A percentile compares a stretch with the other conserved stretches of the same genome.
Conservation (phyloP, 2,329 filamentous ascomycete species). For the Endocalyx cinctus region DNA sequence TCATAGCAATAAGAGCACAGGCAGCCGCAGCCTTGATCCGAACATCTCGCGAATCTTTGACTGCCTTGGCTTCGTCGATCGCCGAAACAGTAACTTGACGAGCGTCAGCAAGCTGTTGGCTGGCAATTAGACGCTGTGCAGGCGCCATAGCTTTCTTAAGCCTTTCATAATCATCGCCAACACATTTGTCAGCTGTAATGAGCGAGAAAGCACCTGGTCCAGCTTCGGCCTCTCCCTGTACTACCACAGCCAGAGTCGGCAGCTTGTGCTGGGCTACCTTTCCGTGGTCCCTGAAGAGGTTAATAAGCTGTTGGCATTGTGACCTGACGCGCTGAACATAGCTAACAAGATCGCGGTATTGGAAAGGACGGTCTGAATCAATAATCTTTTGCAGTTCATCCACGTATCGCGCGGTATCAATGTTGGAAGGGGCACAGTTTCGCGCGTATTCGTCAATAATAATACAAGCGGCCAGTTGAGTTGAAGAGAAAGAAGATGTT, state of each 20-base stretch:
- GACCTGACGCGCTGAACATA: conserved; percentile 85
- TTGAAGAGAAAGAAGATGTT: conserved; percentile 72
- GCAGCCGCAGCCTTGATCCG: conserved; percentile 84
- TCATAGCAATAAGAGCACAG: conserved; percentile 83
- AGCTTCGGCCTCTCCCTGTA: conserved; percentile 88
- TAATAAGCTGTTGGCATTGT: conserved; percentile 84
- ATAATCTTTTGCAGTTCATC: conserved; percentile 68
- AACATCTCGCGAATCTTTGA: conserved; percentile 79
- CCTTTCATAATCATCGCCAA: conserved; percentile 79
- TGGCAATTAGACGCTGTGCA: conserved; percentile 79
- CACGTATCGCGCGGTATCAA: conserved; percentile 56
- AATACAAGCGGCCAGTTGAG: conserved; percentile 77
- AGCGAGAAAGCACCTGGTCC: conserved; percentile 91
- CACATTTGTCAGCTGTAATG: conserved; percentile 79
- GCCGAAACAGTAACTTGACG: conserved; percentile 64
- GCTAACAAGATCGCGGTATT: conserved; percentile 86
- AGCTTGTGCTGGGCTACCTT: conserved; percentile 72
- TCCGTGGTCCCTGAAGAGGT: conserved; percentile 86
- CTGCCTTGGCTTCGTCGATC: conserved; percentile 72
- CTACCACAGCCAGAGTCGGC: conserved; percentile 79
- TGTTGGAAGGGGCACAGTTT: conserved; percentile 40
- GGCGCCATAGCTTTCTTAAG: conserved; percentile 86
- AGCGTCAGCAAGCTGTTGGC: conserved; percentile 73
- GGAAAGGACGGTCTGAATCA: conserved; percentile 72
- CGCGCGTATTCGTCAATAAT: conserved; percentile 86